Base-by-base conservation (phyloP, 129 eudicot species). In the Pseudognaphalium luteoalbum region DNA sequence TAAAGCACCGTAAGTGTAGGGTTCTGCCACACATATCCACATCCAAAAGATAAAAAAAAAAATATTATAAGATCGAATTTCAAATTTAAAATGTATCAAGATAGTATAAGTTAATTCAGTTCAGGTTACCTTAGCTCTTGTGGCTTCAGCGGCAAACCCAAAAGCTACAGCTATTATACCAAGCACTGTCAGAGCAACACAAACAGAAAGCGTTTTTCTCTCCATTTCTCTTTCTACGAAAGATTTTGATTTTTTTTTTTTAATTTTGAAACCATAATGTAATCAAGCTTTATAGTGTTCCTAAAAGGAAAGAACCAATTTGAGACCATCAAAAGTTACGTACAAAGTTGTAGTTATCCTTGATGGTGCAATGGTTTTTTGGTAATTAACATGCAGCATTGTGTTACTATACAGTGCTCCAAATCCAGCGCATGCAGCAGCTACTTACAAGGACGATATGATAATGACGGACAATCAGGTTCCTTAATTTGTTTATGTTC, bases 91-190 rank as follows among this genome's bases (percentile, higher is more conserved):
- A n/a, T n/a, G n/a, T n/a, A n/a, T 44, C 2, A 10, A 44, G 2
- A 44, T 44, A 2, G 3, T 11, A n/a, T 39, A 37, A 10, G 56
- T 39, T 6, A 32, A 16, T 5, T 73, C 64, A 1, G n/a, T n/a
- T n/a, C n/a, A n/a, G n/a, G 1, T 76, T 58, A 70, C 76, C 82
- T 70, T 78, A 70, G 47, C 76, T 58, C 35, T 78, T 1, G 54
- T 78, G 63, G 71, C 71, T 70, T 78, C 82, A 0, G 76, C 82
- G 0, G 8, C 30, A 29, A 78, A 61, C 17, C 82, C 82, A 1
- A 76, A 70, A 61, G 61, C 71, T 0, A n/a, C 76, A 44, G 35
- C 71, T 4, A 28, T 71, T 47, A 78, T 21, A 10, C 82, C 71
- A 4, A 78, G 76, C 32, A 65, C 17, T 4, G 22, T 52, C 0